Conservation (phyloP, 257 asterid species). For the Capsicum baccatum region DNA sequence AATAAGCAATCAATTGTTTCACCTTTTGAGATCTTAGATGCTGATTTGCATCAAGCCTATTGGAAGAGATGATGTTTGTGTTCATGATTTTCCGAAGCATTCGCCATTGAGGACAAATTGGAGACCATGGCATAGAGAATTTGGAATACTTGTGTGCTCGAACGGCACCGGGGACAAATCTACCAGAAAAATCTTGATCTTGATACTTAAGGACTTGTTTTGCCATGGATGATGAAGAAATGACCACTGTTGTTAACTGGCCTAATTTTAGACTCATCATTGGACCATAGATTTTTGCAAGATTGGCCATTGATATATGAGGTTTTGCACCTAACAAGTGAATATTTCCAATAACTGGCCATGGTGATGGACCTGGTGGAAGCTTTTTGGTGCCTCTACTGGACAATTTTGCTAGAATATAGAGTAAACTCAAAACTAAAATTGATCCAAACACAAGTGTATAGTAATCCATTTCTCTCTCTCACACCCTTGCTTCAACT, state of each 20-base stretch:
- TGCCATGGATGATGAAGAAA: too few species aligned
- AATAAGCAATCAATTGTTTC: constrained; percentile 25
- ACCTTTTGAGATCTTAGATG: constrained; percentile 34
- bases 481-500: too few species aligned
- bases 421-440: constrained; percentile 35
- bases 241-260: too few species aligned
- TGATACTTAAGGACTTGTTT: too few species aligned
- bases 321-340: not conserved
- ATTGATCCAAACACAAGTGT: constrained; percentile 51
- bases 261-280: too few species aligned
- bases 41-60: constrained; percentile 32
- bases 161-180: too few species aligned
- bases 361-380: constrained; percentile 33
- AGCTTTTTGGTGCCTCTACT: constrained; percentile 15
- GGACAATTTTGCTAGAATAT: constrained; percentile 18
- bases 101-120: not conserved
- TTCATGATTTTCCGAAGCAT: not conserved
- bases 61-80: not conserved
- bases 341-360: not conserved
- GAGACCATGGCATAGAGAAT: too few species aligned
- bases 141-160: too few species aligned
- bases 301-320: too few species aligned
- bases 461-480: too few species aligned
- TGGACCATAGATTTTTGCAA: too few species aligned
- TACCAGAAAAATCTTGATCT: too few species aligned